A percentile compares a stretch with the other conserved stretches of the same genome.
These are phyloP conservation scores for Saksenaea vasiformis DNA, from an alignment of 371 early-diverging fungal genomes.

Conservation along the genomic window DNA sequence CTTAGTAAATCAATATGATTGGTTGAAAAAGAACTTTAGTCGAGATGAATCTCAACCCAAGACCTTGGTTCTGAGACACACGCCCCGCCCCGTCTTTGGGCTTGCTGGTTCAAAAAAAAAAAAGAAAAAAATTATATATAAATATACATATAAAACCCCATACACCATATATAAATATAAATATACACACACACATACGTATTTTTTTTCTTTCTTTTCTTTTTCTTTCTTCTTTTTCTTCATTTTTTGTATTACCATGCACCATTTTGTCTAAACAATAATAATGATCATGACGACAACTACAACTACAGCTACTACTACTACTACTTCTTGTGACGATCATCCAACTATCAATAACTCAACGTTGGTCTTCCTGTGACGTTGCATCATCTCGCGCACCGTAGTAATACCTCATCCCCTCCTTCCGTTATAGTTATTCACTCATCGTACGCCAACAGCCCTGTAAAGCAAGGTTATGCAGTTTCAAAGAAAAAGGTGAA, in stretches of 20 bases:
- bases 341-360: neutral
- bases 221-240: neutral
- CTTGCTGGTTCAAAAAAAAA: neutral
- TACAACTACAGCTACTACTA: neutral
- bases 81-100: neutral
- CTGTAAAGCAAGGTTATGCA: conserved; percentile 53
- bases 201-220: conserved; percentile 3
- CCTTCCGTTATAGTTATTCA: conserved; percentile 5
- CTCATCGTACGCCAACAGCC: conserved; percentile 55
- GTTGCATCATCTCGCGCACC: neutral
- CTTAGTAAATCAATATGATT: neutral
- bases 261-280: neutral
- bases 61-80: neutral
- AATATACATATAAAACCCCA: neutral
- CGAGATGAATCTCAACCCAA: neutral
- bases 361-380: conserved; percentile 2
- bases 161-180: neutral
- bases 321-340: neutral
- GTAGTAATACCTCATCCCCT: neutral
- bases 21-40: neutral
- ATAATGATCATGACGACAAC: neutral
- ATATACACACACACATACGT: neutral
- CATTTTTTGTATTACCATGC: neutral
- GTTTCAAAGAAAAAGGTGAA: conserved; percentile 57
- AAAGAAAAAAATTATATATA: neutral